Base-by-base conservation (phyloP, 1,284 basidiomycete species). In the Psilocybe mexicana region DNA sequence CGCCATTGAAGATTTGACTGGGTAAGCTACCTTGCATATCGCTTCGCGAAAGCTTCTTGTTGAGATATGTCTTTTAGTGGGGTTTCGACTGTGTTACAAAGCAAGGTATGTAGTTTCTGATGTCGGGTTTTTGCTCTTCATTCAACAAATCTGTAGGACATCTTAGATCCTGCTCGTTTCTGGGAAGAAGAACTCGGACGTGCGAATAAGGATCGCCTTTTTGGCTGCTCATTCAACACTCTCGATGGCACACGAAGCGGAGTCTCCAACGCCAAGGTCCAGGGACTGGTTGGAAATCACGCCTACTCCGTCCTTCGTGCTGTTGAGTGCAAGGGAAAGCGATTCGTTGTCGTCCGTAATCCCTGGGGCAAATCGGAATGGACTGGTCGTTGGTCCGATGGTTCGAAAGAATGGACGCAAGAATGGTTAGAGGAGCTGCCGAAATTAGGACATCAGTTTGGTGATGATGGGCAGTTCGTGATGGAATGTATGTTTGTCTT, bases 381-480 rank as follows among this genome's bases (percentile, higher is more conserved):
- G 82, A 81, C 73, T 2, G 83, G 83, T 1, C 73, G 74, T 3
- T 85, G 83, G 83, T 78, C 77, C 2, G 81, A 84, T 63, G 82
- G 83, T 0, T 77, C 79, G 3, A 82, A 79, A 55, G 82, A 84
- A 61, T 85, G 83, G 83, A 81, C 77, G 1, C 58, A 69, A 12
- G 79, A 82, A 60, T 82, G 80, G 79, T 61, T 83, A 6, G 70
- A 71, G 23, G 70, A 72, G 0, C 66, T 84, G 28, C 62, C 71
- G 49, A 53, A 69, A 46, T 56, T 82, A 54, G 69, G 72, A 24
- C 73, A 83, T 70, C 61, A 65, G 14, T 76, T 84, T 62, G 82
- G 82, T 2, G 74, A 83, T 50, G 81, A 84, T 61, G 82, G 83
- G 0, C 73, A 81, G 58, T 85, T 85, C 59, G 73, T 84, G 6